Percentiles rank a stretch among this genome's conserved stretches.
These are phyloP conservation scores for Neophaeococcomyces aloes DNA, from an alignment of 2,329 filamentous ascomycete genomes.

Conservation along the genomic window DNA sequence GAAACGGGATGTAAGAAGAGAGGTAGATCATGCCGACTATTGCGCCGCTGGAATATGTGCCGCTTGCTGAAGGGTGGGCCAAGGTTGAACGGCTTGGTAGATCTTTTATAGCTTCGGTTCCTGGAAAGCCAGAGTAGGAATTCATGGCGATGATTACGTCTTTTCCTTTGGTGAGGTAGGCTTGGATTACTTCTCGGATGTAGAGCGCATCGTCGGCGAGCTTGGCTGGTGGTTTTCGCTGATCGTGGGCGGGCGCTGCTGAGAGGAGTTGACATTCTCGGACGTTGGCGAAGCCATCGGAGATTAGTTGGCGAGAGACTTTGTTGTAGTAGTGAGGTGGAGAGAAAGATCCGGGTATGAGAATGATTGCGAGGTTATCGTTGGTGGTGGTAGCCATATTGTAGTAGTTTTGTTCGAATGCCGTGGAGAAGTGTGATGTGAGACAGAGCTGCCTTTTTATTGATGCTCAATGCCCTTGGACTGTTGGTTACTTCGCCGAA, in stretches of 20 bases:
- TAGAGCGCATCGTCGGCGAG: constrained; percentile 1
- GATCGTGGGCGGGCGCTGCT: not conserved
- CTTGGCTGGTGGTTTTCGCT: not conserved
- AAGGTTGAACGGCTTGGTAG: constrained; percentile 9
- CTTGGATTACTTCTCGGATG: constrained; percentile 2
- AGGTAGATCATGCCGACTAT: constrained; percentile 6
- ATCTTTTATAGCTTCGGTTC: constrained; percentile 24
- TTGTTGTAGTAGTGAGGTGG: constrained; percentile 9
- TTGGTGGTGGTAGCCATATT: not conserved
- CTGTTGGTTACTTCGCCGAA: too few relatives aligned
- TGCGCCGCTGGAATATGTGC: not conserved
- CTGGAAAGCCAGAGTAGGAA: constrained; percentile 28
- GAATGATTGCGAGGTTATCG: constrained; percentile 27
- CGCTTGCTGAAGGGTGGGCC: not conserved
- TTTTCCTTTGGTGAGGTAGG: constrained; percentile 17
- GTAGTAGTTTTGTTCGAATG: too few relatives aligned
- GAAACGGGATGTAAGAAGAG: not conserved
- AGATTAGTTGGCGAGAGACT: not conserved
- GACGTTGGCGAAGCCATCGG: not conserved
- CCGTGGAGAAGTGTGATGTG: too few relatives aligned
- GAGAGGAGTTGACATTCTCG: not conserved
- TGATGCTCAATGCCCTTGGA: too few relatives aligned
- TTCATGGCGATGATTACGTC: constrained; percentile 29
- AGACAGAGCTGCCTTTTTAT: too few relatives aligned
- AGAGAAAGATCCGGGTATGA: constrained; percentile 27